Percentiles rank a stretch among this genome's conserved stretches.
phyloP scores from a whole-genome alignment of 2,329 filamentous ascomycete species.

The Trichoderma sp. region DNA sequence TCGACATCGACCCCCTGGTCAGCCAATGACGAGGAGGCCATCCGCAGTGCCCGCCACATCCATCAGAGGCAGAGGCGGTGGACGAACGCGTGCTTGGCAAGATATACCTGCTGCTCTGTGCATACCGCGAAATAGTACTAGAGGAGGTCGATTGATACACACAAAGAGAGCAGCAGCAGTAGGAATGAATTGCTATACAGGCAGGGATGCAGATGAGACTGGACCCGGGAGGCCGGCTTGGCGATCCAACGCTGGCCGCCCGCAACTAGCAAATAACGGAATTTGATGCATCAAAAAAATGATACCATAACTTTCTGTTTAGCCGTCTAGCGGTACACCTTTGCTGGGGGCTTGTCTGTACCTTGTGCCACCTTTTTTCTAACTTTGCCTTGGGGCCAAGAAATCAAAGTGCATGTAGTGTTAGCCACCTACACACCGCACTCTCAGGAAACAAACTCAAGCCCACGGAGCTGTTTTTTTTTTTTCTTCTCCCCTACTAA shows the following conservation, averaged over 20 bases:
- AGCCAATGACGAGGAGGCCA: conserved; percentile 18
- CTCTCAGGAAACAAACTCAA: neutral
- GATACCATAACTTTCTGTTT: neutral
- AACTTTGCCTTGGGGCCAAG: neutral
- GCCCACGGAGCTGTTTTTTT: neutral
- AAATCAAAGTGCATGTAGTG: neutral
- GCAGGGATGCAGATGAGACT: neutral
- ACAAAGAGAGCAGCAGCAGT: neutral
- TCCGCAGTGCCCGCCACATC: conserved; percentile 6
- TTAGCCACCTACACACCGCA: neutral
- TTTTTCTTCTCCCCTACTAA: neutral
- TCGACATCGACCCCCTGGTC: conserved; percentile 3
- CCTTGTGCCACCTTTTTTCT: neutral
- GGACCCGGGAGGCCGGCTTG: neutral
- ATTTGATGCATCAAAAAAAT: neutral
- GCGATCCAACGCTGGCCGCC: neutral
- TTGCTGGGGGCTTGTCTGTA: neutral
- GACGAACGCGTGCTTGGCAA: neutral
- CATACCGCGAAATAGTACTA: too few species aligned
- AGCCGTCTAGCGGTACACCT: neutral
- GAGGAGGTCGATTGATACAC: neutral
- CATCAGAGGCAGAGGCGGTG: conserved; percentile 22
- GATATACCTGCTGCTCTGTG: neutral
- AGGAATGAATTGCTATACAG: neutral
- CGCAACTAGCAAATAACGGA: neutral